These are phyloP conservation scores for Leucocoprinus birnbaumii DNA, from an alignment of 768 basidiomycete species.

Conservation along the genomic window DNA sequence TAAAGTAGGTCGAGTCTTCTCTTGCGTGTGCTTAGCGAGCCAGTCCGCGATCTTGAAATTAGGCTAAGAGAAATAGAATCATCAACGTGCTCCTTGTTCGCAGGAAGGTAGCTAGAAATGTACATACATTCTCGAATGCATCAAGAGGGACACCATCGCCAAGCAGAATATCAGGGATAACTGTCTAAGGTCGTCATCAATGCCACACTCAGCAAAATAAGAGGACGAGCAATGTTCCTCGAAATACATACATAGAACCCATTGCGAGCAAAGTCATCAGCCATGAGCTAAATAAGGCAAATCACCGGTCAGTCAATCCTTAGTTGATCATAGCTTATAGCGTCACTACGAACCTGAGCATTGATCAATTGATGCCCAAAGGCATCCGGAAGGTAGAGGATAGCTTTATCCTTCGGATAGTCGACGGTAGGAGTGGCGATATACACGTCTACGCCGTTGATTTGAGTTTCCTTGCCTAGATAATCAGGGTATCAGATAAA, in stretches of 20 bases:
- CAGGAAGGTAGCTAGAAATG: neutral
- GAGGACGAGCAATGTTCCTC: too few relatives aligned
- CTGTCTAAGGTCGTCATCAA: neutral
- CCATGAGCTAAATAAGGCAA: conserved; percentile 34
- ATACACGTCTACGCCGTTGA: conserved; percentile 49
- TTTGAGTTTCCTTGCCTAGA: conserved; percentile 46
- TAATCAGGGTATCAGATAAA: too few relatives aligned
- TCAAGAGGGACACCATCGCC: conserved; percentile 10
- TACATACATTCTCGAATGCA: conserved; percentile 6
- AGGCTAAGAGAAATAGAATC: conserved; percentile 13
- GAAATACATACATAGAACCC: conserved; percentile 36
- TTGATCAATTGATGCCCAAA: conserved; percentile 51
- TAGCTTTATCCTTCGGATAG: conserved; percentile 52
- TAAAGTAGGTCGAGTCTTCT: conserved; percentile 41
- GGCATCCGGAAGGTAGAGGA: conserved; percentile 52
- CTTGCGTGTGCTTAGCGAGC: conserved; percentile 38
- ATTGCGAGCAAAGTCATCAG: conserved; percentile 41
- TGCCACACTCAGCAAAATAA: too few relatives aligned
- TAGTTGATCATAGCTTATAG: too few relatives aligned
- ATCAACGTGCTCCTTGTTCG: neutral
- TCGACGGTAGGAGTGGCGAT: conserved; percentile 48
- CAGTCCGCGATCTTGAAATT: conserved; percentile 39
- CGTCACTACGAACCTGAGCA: conserved; percentile 29
- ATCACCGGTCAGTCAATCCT: too few relatives aligned
- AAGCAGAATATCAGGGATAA: conserved; percentile 11